phyloP scores from a whole-genome alignment of 495 filamentous ascomycete species.

The Aspergillus taichungensis region DNA sequence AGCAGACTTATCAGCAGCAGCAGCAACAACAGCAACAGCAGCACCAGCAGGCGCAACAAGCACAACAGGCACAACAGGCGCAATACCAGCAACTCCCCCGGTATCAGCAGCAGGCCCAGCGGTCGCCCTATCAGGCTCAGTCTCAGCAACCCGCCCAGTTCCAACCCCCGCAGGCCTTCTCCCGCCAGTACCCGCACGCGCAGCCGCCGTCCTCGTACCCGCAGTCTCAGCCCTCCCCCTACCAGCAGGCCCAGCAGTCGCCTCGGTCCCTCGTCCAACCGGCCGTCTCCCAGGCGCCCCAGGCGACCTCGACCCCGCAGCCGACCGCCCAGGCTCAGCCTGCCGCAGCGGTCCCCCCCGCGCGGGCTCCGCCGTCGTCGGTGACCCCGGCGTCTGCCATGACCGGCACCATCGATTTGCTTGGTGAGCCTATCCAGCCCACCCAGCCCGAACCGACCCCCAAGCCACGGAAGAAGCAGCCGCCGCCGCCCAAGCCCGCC shows the following conservation, averaged over 20 bases:
- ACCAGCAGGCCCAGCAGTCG: slow-evolving; percentile 14
- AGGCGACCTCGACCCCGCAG: no score
- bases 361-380: no score
- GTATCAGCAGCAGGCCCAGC: slow-evolving; percentile 25
- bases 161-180: slow-evolving; percentile 12
- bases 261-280: slow-evolving; percentile 11
- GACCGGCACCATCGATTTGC: no score
- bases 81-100: slow-evolving; percentile 12
- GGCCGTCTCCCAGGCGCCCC: no score
- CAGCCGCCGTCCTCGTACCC: slow-evolving; percentile 17
- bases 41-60: background rate
- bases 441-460: no score
- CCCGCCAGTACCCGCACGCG: no score
- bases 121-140: slow-evolving; percentile 22
- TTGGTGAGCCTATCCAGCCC: no score
- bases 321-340: no score
- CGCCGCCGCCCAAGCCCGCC: no score
- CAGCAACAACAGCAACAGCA: slow-evolving; percentile 6
- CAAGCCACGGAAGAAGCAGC: no score
- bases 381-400: no score
- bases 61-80: background rate
- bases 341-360: no score
- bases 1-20: slow-evolving; percentile 3
- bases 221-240: slow-evolving; percentile 1
- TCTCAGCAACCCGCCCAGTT: slow-evolving; percentile 16